Evolutionary conservation across 1,284 basidiomycete genomes (phyloP).

Genomic region (Pseudozyma hubeiensis): DNA sequence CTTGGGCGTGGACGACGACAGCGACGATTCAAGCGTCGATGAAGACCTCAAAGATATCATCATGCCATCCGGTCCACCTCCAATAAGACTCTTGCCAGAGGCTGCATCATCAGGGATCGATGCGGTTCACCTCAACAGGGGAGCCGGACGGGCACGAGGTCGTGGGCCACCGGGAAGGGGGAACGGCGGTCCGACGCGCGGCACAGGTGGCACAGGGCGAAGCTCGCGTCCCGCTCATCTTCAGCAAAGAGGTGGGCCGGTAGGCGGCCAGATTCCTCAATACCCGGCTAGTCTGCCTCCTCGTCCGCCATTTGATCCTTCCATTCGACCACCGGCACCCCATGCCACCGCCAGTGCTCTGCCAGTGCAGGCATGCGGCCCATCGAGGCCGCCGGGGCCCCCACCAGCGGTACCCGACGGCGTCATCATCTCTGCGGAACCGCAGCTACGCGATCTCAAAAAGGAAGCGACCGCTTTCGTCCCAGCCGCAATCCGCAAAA

Average conservation of each 20-base stretch:
- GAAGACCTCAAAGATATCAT: constrained; percentile 61
- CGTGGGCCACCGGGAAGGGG: neutral
- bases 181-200: no score
- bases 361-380: neutral
- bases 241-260: no score
- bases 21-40: constrained; percentile 57
- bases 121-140: no score
- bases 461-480: constrained; percentile 65
- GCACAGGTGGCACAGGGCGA: constrained; percentile 8
- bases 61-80: constrained; percentile 62
- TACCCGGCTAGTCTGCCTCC: neutral
- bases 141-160: neutral
- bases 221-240: neutral
- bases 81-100: constrained; percentile 9
- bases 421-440: constrained; percentile 57
- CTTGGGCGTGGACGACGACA: constrained; percentile 20
- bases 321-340: constrained; percentile 11
- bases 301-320: neutral
- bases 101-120: neutral
- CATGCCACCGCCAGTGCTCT: neutral
- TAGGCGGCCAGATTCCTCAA: constrained; percentile 2
- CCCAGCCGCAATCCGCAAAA: constrained; percentile 60
- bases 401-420: constrained; percentile 36
- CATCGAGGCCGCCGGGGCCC: constrained; percentile 26
- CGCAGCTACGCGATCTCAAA: constrained; percentile 65